Base-by-base conservation (phyloP, 495 filamentous ascomycete species). In the Beverwykella pulmonaria region DNA sequence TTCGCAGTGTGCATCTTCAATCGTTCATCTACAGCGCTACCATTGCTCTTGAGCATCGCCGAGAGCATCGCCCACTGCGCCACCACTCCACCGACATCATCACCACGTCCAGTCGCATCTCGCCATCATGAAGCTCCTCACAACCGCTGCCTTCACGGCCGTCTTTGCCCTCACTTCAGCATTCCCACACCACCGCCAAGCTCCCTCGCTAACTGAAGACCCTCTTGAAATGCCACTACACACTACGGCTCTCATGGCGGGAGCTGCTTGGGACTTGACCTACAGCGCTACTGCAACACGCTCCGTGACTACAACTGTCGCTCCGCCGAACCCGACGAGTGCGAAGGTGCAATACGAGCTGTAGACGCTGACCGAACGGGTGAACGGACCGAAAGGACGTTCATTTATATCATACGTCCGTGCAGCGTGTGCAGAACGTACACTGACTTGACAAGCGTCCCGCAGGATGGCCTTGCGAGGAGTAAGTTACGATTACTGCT, bases 171-270 rank as follows among this genome's bases (percentile, higher is more conserved):
- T 49, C 34, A 1, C 29, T 22, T 30, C 44, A 20, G 52, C 61
- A 15, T 44, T 12, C 5, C 61, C 61, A n/a, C 53, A 50, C 61
- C n/a, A 56, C 29, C 17, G 36, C 1, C 22, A 29, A 25, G 14
- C 19, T 1, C n/a, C 39, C 2, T 15, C 29, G 15, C 9, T 23
- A 10, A 46, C 14, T 17, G 26, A 39, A 41, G 14, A 29, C 12
- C 19, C 57, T 10, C 49, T 67, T 8, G 55, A 67, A 7, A 54
- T 34, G 47, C 63, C 63, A 15, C 30, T 68, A n/a, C 65, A 68
- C 32, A 68, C 65, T 0, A 68, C 65, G 23, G 65, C 58, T 19
- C 65, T 68, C 14, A 62, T 68, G 65, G 65, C 65, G 0, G 65
- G 65, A 15, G 58, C 47, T 5, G 59, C 65, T 1, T 68, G 59